Conservation (phyloP, 306 rosid genomes). For the Castanea sativa region DNA sequence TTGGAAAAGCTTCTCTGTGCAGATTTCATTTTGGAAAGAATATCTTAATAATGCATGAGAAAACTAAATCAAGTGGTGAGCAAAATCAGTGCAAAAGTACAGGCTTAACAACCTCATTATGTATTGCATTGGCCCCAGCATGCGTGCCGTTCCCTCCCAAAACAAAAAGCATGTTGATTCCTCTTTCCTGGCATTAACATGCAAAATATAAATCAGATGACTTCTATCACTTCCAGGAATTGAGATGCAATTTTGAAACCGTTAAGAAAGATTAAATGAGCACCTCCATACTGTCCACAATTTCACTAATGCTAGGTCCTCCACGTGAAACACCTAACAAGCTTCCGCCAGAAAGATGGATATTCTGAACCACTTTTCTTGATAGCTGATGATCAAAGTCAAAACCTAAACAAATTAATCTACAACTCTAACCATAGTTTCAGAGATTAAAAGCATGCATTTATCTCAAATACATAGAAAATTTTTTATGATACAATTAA, state of each 20-base stretch:
- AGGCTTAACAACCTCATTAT: constrained; percentile 68
- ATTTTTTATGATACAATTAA: constrained; percentile 1
- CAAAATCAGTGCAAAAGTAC: constrained; percentile 8
- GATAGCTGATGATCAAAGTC: constrained; percentile 62
- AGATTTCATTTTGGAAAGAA: neutral
- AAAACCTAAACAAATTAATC: constrained; percentile 17
- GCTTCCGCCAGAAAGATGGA: constrained; percentile 99
- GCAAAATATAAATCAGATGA: constrained; percentile 14
- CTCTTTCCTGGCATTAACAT: constrained; percentile 68
- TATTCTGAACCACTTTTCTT: constrained; percentile 88
- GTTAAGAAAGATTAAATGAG: constrained; percentile 12
- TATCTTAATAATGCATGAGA: neutral
- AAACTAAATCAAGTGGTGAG: neutral
- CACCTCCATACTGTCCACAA: constrained; percentile 88
- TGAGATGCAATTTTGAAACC: neutral
- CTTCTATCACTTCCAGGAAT: constrained; percentile 7
- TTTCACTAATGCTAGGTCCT: constrained; percentile 67
- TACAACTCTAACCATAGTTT: neutral
- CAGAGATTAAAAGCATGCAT: constrained; percentile 1
- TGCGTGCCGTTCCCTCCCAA: constrained; percentile 99
- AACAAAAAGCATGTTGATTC: constrained; percentile 94
- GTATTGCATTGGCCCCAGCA: constrained; percentile 97
- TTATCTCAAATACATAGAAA: neutral
- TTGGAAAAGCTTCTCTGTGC: neutral
- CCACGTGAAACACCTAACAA: constrained; percentile 98